Evolutionary conservation across 2,329 filamentous ascomycete genomes (phyloP).

Genomic region (Rhinocladiella similis): DNA sequence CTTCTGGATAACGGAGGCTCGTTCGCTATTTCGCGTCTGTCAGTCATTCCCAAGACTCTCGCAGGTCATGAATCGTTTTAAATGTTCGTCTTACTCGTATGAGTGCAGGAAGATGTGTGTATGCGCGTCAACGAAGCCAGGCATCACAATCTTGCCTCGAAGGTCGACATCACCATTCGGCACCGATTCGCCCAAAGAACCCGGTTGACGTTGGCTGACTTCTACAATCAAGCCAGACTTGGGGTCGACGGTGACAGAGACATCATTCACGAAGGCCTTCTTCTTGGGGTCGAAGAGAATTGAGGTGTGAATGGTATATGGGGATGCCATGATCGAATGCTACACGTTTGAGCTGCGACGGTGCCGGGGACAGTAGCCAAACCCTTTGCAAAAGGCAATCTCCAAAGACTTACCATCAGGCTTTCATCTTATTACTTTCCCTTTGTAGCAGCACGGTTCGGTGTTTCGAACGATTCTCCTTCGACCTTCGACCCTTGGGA

Average conservation of each 20-base stretch:
- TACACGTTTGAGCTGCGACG: too few species aligned
- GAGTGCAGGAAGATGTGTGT: conserved; percentile 59
- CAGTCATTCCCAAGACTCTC: neutral
- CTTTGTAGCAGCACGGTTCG: too few species aligned
- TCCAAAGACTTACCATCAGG: too few species aligned
- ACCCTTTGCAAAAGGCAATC: too few species aligned
- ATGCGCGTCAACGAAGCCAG: conserved; percentile 57
- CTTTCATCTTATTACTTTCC: too few species aligned
- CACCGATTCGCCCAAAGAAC: conserved; percentile 8
- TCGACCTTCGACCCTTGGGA: too few species aligned
- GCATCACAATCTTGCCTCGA: conserved; percentile 53
- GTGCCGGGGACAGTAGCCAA: too few species aligned
- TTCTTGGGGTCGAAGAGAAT: conserved; percentile 49
- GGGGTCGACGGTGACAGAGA: conserved; percentile 46
- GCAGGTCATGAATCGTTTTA: neutral
- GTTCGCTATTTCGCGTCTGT: conserved; percentile 34
- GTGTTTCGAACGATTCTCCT: too few species aligned
- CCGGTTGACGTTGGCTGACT: neutral
- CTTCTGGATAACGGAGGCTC: conserved; percentile 50
- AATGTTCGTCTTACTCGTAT: conserved; percentile 32
- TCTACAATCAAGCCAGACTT: conserved; percentile 45
- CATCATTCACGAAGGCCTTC: conserved; percentile 43
- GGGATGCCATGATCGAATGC: neutral
- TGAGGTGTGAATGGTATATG: conserved; percentile 46
- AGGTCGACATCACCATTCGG: conserved; percentile 52